Conservation (phyloP, 2,329 filamentous ascomycete genomes). For the Calonectria henricotiae region DNA sequence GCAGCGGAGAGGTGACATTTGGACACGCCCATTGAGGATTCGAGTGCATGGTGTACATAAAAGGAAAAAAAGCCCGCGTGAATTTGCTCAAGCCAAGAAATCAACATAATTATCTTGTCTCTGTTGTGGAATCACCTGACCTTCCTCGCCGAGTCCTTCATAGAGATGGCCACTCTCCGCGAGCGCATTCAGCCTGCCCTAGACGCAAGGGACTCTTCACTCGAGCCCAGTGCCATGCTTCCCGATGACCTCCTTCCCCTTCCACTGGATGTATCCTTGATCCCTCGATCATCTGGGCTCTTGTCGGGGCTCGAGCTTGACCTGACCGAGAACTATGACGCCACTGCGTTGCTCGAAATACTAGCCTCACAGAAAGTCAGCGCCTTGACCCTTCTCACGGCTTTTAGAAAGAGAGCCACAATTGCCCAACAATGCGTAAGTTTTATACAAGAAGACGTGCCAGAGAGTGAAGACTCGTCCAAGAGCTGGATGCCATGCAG, state of each 20-base stretch:
- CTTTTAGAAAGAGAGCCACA: conserved; percentile 24
- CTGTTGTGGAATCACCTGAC: not conserved
- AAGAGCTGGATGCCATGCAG: not conserved
- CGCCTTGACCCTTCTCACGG: not conserved
- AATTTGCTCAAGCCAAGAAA: not conserved
- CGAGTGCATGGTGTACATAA: not conserved
- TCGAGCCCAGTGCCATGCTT: not conserved
- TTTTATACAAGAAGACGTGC: not conserved
- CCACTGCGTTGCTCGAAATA: conserved; percentile 1
- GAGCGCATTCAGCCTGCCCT: not conserved
- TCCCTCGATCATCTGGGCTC: not conserved
- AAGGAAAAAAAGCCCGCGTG: not conserved
- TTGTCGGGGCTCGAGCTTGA: conserved; percentile 8
- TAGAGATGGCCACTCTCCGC: not conserved
- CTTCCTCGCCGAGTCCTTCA: not conserved
- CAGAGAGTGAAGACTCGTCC: not conserved
- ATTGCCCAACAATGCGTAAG: conserved; percentile 29
- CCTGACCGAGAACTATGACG: conserved; percentile 24
- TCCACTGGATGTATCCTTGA: not conserved
- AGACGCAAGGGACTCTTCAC: not conserved
- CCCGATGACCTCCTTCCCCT: not conserved
- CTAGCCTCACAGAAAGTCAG: not conserved
- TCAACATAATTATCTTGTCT: not conserved
- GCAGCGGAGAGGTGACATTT: not conserved
- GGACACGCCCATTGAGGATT: not conserved